These are phyloP conservation scores for Chenopodium formosanum DNA, from an alignment of 148 eudicot genomes.

Conservation along the genomic window DNA sequence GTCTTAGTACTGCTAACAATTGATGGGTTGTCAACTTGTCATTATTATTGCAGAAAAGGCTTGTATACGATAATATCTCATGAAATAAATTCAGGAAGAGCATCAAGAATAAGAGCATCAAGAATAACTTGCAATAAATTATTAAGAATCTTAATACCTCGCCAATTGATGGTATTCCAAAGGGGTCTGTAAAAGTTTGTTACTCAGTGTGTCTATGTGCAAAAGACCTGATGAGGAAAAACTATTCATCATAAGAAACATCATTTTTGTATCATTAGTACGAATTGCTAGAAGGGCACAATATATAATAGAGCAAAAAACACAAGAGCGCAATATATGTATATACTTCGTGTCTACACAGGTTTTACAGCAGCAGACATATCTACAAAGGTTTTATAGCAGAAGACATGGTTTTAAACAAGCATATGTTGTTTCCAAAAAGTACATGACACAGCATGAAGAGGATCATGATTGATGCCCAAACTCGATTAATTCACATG, in stretches of 20 bases:
- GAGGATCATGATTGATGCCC: not conserved
- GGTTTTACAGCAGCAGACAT: not conserved
- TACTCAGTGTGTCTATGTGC: not conserved
- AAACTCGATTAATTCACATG: not conserved
- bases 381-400: not conserved
- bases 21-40: not conserved
- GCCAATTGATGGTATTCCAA: not conserved
- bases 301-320: not conserved
- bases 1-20: constrained; percentile 16
- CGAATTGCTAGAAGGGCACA: not conserved
- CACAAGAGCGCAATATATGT: not conserved
- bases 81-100: constrained; percentile 8
- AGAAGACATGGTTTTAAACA: not conserved
- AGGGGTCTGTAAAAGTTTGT: not conserved
- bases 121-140: constrained; percentile 6
- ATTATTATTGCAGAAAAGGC: not conserved
- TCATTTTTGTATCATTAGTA: not conserved
- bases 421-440: not conserved
- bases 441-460: not conserved
- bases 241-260: not conserved
- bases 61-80: constrained; percentile 3
- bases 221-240: not conserved
- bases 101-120: constrained; percentile 1
- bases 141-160: constrained; percentile 4
- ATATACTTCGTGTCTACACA: not conserved